Percentiles rank a stretch among this genome's conserved stretches.
Conservation (phyloP, 2,329 filamentous ascomycete species). For the Claviceps sp. region DNA sequence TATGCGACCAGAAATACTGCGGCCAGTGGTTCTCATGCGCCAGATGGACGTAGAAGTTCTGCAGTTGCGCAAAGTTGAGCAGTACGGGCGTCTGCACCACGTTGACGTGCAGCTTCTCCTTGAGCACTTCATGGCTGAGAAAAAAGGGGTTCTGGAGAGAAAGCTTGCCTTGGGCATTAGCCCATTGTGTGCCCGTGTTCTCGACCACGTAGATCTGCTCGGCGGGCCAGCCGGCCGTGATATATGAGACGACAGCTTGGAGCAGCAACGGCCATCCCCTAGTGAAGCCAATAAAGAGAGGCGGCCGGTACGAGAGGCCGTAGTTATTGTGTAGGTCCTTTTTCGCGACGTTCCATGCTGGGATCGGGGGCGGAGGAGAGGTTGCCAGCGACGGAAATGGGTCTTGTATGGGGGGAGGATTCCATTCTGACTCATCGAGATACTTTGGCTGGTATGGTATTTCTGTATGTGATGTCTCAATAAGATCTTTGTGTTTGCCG, state of each 20-base stretch:
- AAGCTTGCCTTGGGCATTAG: constrained; percentile 34
- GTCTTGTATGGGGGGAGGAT: constrained; percentile 24
- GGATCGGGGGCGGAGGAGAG: constrained; percentile 25
- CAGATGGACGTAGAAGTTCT: constrained; percentile 38
- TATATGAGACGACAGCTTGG: constrained; percentile 42
- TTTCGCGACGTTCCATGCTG: constrained; percentile 29
- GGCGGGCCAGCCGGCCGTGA: constrained; percentile 45
- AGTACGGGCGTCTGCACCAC: constrained; percentile 37
- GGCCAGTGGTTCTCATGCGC: constrained; percentile 30
- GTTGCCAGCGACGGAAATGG: constrained; percentile 28
- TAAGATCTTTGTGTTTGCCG: neutral
- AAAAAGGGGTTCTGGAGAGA: constrained; percentile 24
- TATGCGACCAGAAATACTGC: constrained; percentile 44
- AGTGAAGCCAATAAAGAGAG: constrained; percentile 47
- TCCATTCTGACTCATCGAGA: constrained; percentile 14
- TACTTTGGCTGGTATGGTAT: neutral
- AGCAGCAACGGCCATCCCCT: constrained; percentile 40
- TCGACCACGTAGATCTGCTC: constrained; percentile 44
- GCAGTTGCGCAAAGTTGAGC: constrained; percentile 40
- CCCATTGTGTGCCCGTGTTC: constrained; percentile 42
- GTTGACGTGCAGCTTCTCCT: constrained; percentile 34
- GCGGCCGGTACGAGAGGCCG: constrained; percentile 26
- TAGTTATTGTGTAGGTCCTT: constrained; percentile 25
- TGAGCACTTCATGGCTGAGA: neutral
- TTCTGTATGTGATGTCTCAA: neutral